phyloP scores from a whole-genome alignment of 2,329 filamentous ascomycete species.

The Fusarium pseudoanthophilum region DNA sequence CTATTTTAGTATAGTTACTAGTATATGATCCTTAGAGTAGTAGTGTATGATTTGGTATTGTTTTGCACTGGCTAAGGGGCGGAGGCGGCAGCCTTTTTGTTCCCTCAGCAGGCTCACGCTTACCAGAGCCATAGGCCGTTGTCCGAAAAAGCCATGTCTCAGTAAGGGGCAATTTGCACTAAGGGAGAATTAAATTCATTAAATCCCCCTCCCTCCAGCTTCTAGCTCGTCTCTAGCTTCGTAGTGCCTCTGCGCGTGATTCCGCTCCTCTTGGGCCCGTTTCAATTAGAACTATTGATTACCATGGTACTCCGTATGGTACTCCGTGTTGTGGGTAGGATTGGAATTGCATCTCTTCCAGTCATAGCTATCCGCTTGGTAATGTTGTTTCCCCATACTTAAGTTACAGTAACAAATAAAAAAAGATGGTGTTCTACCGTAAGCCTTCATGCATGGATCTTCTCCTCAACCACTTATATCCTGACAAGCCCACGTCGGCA shows the following conservation, averaged over 20 bases:
- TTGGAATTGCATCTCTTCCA: slow-evolving; percentile 1
- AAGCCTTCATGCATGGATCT: slow-evolving; percentile 25
- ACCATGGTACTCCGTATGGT: background rate
- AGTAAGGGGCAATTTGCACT: slow-evolving; percentile 16
- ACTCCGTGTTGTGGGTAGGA: background rate
- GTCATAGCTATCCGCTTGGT: background rate
- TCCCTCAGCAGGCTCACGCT: background rate
- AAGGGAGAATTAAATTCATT: slow-evolving; percentile 1
- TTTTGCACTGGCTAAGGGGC: slow-evolving; percentile 11
- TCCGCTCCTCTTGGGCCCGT: slow-evolving; percentile 2
- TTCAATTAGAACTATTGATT: slow-evolving; percentile 23
- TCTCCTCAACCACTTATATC: slow-evolving; percentile 20
- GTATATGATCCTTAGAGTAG: too few species aligned
- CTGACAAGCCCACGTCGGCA: slow-evolving; percentile 13
- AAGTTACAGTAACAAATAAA: background rate
- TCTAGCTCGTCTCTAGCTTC: slow-evolving; percentile 32
- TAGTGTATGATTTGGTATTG: too few species aligned
- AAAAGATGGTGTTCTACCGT: slow-evolving; percentile 29
- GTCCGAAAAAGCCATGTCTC: slow-evolving; percentile 18
- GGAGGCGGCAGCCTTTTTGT: background rate
- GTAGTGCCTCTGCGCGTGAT: slow-evolving; percentile 32
- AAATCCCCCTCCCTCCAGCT: slow-evolving; percentile 7
- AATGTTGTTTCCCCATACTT: background rate
- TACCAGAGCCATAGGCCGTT: background rate
- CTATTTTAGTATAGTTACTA: too few species aligned